phyloP scores from a whole-genome alignment of 306 rosid species.

The Acacia melanoxylon region DNA sequence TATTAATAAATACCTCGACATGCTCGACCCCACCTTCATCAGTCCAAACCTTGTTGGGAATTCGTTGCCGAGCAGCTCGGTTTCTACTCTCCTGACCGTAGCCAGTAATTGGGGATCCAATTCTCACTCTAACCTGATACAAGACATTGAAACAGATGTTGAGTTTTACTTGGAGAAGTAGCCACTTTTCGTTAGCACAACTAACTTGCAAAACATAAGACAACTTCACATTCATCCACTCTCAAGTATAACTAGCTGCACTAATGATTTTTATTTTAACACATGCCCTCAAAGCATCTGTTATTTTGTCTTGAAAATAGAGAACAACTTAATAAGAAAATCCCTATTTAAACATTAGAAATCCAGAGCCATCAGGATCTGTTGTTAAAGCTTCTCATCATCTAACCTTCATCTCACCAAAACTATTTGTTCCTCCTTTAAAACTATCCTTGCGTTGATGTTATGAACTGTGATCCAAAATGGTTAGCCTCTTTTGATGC shows the following conservation, averaged over 20 bases:
- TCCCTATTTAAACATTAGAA: neutral
- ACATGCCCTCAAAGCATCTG: slow-evolving; percentile 6
- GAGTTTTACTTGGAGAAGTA: neutral
- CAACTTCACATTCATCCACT: neutral
- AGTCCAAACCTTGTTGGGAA: slow-evolving; percentile 79
- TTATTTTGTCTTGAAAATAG: neutral
- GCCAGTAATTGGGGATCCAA: slow-evolving; percentile 96
- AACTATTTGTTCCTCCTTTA: neutral
- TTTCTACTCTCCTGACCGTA: slow-evolving; percentile 98
- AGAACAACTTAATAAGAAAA: slow-evolving; percentile 15
- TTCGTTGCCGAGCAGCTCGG: slow-evolving; percentile 99
- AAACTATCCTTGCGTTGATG: neutral
- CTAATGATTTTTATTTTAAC: neutral
- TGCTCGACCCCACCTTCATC: slow-evolving; percentile 94
- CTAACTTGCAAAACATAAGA: slow-evolving; percentile 3
- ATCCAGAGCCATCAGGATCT: slow-evolving; percentile 2
- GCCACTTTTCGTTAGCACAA: slow-evolving; percentile 8
- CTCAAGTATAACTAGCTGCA: neutral
- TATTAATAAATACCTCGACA: slow-evolving; percentile 65
- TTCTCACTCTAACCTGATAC: slow-evolving; percentile 77
- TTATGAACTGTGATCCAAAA: neutral
- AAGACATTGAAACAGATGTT: neutral
- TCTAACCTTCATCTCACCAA: neutral
- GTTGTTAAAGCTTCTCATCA: slow-evolving; percentile 18
- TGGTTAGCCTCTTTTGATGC: neutral